Evolutionary conservation across 805 yeast genomes (phyloP).

Genomic region (Starmerella sirachaensis): DNA sequence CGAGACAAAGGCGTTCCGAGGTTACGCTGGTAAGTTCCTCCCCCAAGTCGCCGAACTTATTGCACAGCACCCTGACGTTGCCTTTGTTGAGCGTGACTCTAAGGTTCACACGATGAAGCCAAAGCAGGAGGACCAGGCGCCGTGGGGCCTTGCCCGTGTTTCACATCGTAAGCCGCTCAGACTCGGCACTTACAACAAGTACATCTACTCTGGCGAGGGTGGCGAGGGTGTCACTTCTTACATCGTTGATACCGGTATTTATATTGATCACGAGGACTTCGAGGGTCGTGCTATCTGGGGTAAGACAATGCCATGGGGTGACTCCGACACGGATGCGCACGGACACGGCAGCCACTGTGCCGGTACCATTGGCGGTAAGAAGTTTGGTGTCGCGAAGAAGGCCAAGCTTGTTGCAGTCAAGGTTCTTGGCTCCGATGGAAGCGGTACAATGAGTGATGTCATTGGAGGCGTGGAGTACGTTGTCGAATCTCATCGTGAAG

Average conservation of each 20-base stretch:
- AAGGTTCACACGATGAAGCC: slow-evolving; percentile 38
- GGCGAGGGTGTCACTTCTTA: slow-evolving; percentile 34
- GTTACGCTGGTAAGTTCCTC: slow-evolving; percentile 79
- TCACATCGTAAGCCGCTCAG: slow-evolving; percentile 54
- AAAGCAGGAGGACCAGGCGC: slow-evolving; percentile 50
- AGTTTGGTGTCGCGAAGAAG: slow-evolving; percentile 48
- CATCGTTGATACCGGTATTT: slow-evolving; percentile 50
- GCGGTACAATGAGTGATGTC: slow-evolving; percentile 47
- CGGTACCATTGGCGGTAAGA: slow-evolving; percentile 42
- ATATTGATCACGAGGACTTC: slow-evolving; percentile 38
- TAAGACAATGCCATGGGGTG: slow-evolving; percentile 37
- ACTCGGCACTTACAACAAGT: slow-evolving; percentile 46
- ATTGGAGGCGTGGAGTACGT: slow-evolving; percentile 50
- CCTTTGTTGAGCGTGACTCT: slow-evolving; percentile 53
- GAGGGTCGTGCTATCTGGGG: slow-evolving; percentile 48
- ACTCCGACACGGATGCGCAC: slow-evolving; percentile 38
- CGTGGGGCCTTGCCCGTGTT: slow-evolving; percentile 66
- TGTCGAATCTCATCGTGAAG: slow-evolving; percentile 49
- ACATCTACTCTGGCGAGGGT: slow-evolving; percentile 47
- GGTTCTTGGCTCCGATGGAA: slow-evolving; percentile 45
- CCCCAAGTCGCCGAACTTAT: slow-evolving; percentile 62
- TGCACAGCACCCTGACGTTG: slow-evolving; percentile 43
- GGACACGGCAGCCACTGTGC: slow-evolving; percentile 56
- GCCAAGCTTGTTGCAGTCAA: slow-evolving; percentile 48
- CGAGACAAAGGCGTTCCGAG: slow-evolving; percentile 35